Conservation (phyloP, 768 basidiomycete species). For the Leucosporidium creatinivorum region DNA sequence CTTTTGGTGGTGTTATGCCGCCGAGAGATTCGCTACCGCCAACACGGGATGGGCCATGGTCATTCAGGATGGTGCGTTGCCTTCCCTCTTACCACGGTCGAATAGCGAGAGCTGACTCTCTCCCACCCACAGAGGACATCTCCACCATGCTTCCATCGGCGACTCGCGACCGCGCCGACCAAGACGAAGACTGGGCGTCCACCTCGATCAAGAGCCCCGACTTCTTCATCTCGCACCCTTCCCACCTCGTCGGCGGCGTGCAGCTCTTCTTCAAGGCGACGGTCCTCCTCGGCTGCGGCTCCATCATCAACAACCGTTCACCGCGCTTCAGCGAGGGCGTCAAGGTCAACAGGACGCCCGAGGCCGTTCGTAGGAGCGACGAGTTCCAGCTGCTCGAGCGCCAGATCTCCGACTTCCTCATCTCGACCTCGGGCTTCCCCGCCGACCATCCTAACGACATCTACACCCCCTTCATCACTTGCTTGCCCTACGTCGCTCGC, state of each 20-base stretch:
- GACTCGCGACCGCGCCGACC: too few species aligned
- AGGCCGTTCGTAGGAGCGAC: conserved; percentile 16
- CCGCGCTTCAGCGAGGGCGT: too few species aligned
- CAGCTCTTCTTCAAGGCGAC: conserved; percentile 20
- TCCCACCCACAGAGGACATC: too few species aligned
- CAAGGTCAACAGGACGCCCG: too few species aligned
- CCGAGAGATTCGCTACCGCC: conserved; percentile 22
- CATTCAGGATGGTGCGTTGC: conserved; percentile 10
- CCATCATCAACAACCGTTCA: too few species aligned
- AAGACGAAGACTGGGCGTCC: neutral
- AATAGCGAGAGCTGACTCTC: too few species aligned
- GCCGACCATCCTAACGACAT: conserved; percentile 10
- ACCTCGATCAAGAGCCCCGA: neutral
- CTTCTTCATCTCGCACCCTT: conserved; percentile 22
- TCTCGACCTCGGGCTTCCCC: neutral
- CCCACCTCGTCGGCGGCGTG: conserved; percentile 11
- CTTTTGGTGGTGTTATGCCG: conserved; percentile 24
- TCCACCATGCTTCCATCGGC: too few species aligned
- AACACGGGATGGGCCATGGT: conserved; percentile 32
- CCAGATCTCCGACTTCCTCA: conserved; percentile 15
- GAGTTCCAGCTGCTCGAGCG: conserved; percentile 31
- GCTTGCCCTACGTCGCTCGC: conserved; percentile 15
- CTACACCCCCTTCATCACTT: conserved; percentile 12
- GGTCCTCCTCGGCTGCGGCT: conserved; percentile 11
- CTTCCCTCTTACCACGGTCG: neutral